phyloP scores from a whole-genome alignment of 2,329 filamentous ascomycete genomes.

The Fusarium sp. region DNA sequence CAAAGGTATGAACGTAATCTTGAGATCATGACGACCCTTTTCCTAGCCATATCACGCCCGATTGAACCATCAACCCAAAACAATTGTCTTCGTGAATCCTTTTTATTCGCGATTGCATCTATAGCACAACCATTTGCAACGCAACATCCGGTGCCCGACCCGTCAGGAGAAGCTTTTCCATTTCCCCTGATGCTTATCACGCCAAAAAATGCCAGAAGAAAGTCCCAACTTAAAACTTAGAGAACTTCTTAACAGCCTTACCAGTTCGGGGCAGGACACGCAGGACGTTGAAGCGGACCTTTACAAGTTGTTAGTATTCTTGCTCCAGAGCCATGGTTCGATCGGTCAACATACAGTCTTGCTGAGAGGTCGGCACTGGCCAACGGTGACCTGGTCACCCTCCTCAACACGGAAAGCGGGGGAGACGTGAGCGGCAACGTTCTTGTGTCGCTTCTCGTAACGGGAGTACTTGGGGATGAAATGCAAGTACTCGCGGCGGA shows the following conservation, averaged over 20 bases:
- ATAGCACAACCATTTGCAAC: slow-evolving; percentile 62
- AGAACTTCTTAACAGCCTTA: slow-evolving; percentile 98
- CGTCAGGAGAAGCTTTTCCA: slow-evolving; percentile 56
- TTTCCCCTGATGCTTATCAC: slow-evolving; percentile 64
- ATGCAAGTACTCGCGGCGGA: slow-evolving; percentile 99
- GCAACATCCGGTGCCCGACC: slow-evolving; percentile 61
- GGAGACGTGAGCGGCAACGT: slow-evolving; percentile 98
- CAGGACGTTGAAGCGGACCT: slow-evolving; percentile 99
- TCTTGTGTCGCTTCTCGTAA: slow-evolving; percentile 99
- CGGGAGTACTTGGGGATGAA: slow-evolving; percentile 99
- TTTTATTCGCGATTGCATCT: slow-evolving; percentile 63
- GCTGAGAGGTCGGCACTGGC: slow-evolving; percentile 98
- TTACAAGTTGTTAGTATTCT: slow-evolving; percentile 46
- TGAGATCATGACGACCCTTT: slow-evolving; percentile 51
- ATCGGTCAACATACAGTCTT: slow-evolving; percentile 87
- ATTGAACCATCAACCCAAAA: slow-evolving; percentile 51
- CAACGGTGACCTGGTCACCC: slow-evolving; percentile 99
- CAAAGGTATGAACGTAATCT: slow-evolving; percentile 53
- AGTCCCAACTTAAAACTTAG: slow-evolving; percentile 88
- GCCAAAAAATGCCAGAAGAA: slow-evolving; percentile 69
- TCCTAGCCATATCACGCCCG: slow-evolving; percentile 51
- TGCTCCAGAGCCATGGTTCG: neutral
- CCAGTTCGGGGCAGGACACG: slow-evolving; percentile 97
- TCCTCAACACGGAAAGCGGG: slow-evolving; percentile 99
- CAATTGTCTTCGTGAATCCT: slow-evolving; percentile 60